These are phyloP conservation scores for Irpex sp. DNA, from an alignment of 1,284 basidiomycete species.

Conservation along the genomic window DNA sequence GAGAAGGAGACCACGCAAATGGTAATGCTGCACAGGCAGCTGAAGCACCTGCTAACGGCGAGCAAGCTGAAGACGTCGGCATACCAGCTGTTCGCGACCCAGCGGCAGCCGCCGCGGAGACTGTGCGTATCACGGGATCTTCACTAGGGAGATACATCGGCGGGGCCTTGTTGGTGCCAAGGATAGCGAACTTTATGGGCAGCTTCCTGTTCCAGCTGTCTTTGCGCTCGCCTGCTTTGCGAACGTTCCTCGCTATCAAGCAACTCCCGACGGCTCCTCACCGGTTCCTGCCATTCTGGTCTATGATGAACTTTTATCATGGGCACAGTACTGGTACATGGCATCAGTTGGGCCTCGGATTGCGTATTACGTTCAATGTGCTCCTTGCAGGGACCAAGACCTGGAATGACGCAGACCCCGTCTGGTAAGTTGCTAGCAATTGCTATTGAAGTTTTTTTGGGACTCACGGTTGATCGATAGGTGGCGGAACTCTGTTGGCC, in stretches of 20 bases:
- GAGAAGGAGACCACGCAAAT: constrained; percentile 4
- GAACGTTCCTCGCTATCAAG: constrained; percentile 51
- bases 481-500: constrained; percentile 72
- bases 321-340: background rate
- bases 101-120: constrained; percentile 48
- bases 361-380: constrained; percentile 40
- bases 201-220: constrained; percentile 53
- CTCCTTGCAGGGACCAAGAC: constrained; percentile 52
- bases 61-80: constrained; percentile 15
- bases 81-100: constrained; percentile 20
- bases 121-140: constrained; percentile 51
- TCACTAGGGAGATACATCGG: constrained; percentile 62
- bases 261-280: constrained; percentile 22
- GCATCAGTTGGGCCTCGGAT: constrained; percentile 20
- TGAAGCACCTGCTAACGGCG: constrained; percentile 1
- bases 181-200: constrained; percentile 63
- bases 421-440: constrained; percentile 46
- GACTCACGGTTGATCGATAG: constrained; percentile 26
- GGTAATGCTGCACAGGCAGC: constrained; percentile 3
- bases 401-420: constrained; percentile 66
- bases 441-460: background rate
- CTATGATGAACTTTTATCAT: background rate
- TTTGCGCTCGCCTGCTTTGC: constrained; percentile 41
- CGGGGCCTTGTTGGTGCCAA: constrained; percentile 62
- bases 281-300: background rate